A percentile compares a stretch with the other conserved stretches of the same genome.
Evolutionary conservation across 1,284 basidiomycete genomes (phyloP).

Genomic region (Moesziomyces antarcticus): DNA sequence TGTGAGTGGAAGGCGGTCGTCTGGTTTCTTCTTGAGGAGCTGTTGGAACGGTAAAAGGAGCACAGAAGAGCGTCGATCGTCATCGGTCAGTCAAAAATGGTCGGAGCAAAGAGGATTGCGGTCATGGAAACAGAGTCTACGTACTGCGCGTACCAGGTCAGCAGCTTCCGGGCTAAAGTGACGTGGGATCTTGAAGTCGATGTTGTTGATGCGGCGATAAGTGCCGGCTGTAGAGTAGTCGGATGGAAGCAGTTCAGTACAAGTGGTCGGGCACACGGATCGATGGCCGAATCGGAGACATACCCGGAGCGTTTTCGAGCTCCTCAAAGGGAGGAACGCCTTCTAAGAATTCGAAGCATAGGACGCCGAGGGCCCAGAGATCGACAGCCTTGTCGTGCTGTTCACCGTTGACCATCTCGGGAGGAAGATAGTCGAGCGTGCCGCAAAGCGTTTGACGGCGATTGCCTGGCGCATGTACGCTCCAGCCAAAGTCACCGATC

Average conservation of each 20-base stretch:
- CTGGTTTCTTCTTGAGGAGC: conserved; percentile 88
- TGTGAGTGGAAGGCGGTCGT: conserved; percentile 80
- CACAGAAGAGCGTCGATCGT: neutral
- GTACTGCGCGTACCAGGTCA: conserved; percentile 54
- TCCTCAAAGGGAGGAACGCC: conserved; percentile 92
- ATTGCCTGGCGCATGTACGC: conserved; percentile 94
- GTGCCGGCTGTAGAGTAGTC: conserved; percentile 32
- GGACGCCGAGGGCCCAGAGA: conserved; percentile 94
- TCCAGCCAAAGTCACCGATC: conserved; percentile 99
- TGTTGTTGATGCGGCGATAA: conserved; percentile 57
- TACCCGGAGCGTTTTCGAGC: conserved; percentile 78
- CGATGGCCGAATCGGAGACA: conserved; percentile 4
- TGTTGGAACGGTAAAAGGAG: conserved; percentile 66
- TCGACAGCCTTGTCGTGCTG: conserved; percentile 91
- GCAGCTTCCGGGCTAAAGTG: conserved; percentile 55
- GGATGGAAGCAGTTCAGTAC: neutral
- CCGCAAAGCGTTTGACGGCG: conserved; percentile 89
- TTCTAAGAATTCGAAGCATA: conserved; percentile 93
- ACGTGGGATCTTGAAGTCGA: conserved; percentile 58
- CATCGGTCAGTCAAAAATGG: too few species aligned
- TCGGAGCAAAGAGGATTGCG: too few species aligned
- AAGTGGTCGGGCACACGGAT: neutral
- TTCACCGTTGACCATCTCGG: conserved; percentile 95
- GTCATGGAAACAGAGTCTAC: conserved; percentile 4
- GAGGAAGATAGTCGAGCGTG: conserved; percentile 95